Evolutionary conservation across 148 eudicot genomes (phyloP).

Genomic region (Vaccinium myrtillus): DNA sequence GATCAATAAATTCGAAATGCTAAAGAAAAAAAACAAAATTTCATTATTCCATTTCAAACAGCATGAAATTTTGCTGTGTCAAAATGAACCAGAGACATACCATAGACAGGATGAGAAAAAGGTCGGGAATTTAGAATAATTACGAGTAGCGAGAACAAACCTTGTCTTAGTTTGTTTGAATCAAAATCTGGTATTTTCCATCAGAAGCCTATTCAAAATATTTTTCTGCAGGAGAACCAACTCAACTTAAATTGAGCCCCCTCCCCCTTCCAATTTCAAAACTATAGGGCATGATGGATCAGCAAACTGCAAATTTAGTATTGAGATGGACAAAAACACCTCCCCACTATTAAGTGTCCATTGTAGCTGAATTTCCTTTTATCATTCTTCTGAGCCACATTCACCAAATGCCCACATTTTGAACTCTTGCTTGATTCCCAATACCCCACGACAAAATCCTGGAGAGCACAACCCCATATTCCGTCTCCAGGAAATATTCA

Average conservation of each 20-base stretch:
- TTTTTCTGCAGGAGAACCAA: neutral
- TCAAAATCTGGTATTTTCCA: neutral
- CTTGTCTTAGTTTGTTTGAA: neutral
- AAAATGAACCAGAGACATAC: neutral
- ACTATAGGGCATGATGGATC: neutral
- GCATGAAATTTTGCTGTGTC: neutral
- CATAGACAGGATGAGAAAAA: neutral
- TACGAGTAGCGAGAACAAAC: neutral
- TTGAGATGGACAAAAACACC: neutral
- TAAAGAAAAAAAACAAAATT: neutral
- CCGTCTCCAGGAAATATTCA: neutral
- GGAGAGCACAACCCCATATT: neutral
- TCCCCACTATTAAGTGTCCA: neutral
- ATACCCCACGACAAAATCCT: neutral
- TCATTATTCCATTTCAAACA: neutral
- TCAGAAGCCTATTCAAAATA: neutral
- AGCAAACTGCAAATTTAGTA: neutral
- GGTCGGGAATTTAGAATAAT: neutral
- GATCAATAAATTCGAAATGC: too few relatives aligned
- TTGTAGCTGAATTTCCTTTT: neutral
- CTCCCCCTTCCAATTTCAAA: neutral
- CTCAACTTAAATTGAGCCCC: neutral
- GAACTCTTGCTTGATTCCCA: neutral
- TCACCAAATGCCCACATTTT: too few relatives aligned
- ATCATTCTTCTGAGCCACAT: neutral